Base-by-base conservation (phyloP, 2,329 filamentous ascomycete species). In the Colletotrichum sp. region DNA sequence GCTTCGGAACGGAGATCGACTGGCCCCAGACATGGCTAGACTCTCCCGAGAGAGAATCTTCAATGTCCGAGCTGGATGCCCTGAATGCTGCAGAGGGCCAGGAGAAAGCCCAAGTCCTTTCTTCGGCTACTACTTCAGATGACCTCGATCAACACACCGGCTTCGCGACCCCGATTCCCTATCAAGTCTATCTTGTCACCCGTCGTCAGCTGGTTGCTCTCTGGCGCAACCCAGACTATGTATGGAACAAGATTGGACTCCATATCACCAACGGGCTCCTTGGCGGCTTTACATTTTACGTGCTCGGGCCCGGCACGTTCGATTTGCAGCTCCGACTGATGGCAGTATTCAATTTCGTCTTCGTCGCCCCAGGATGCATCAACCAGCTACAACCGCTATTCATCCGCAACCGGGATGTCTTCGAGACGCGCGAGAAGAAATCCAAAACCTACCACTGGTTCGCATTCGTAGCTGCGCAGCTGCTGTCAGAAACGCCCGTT, bases 281-380 rank as follows among this genome's bases (percentile, higher is more conserved):
- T 6, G 29, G 55, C 62, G 87, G 86, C 0, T 88, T 88, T 74
- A 85, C 85, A 0, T 88, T 88, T 76, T 88, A 86, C 85, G 86
- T 83, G 76, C 84, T 88, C 58, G 85, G 84, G 1, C 73, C 85
- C 51, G 81, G 81, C 0, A 81, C 84, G 0, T 84, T 81, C 27
- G 84, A 83, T 31, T 74, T 88, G 8, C 87, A 80, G 54, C 71
- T 78, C 3, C 81, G 85, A 11, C 81, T 89, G 1, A 87, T 89
- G 76, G 83, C 86, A 5, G 82, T 89, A 36, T 89, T 89, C 81
- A 88, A 88, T 70, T 89, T 89, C 75, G 86, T 89, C 47, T 88
- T 88, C 77, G 86, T 88, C 9, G 86, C 87, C 0, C 86, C 86
- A 0, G 86, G 86, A 13, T 84, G 84, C 68, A 84, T 87, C 67